These are phyloP conservation scores for Cynanchum wilfordii DNA, from an alignment of 257 asterid genomes.

Conservation along the genomic window DNA sequence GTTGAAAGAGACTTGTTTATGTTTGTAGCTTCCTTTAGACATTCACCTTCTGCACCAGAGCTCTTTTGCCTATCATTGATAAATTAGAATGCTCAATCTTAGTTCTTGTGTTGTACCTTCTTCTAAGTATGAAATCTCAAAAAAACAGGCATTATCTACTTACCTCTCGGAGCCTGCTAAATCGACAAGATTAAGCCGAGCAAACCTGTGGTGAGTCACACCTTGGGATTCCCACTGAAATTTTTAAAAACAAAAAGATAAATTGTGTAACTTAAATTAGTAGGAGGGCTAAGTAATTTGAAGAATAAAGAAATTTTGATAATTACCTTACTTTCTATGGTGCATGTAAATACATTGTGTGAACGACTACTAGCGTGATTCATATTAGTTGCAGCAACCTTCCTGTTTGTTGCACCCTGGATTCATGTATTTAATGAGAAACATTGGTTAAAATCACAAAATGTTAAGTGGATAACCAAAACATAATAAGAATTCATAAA, in stretches of 20 bases:
- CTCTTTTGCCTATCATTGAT: constrained; percentile 77
- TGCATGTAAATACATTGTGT: constrained; percentile 93
- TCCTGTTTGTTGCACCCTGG: constrained; percentile 94
- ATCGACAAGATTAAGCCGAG: constrained; percentile 93
- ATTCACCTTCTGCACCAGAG: constrained; percentile 99
- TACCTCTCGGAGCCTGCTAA: constrained; percentile 99
- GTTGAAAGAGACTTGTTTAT: constrained; percentile 97
- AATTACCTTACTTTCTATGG: constrained; percentile 86
- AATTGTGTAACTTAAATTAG: neutral
- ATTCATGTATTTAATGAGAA: constrained; percentile 12
- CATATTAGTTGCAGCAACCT: constrained; percentile 98
- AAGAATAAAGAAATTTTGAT: constrained; percentile 3
- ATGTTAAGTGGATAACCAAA: neutral
- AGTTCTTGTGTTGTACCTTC: neutral
- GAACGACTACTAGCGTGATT: constrained; percentile 98
- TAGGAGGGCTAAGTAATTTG: constrained; percentile 5
- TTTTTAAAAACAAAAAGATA: neutral
- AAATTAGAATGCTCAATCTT: constrained; percentile 11
- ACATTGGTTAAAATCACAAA: constrained; percentile 4
- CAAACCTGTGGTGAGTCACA: constrained; percentile 85
- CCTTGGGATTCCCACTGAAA: constrained; percentile 91
- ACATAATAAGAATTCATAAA: neutral
- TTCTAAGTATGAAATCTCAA: neutral
- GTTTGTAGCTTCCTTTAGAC: constrained; percentile 92
- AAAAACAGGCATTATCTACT: neutral